phyloP scores from a whole-genome alignment of 2,329 filamentous ascomycete species.

The Pseudogymnoascus sp. region DNA sequence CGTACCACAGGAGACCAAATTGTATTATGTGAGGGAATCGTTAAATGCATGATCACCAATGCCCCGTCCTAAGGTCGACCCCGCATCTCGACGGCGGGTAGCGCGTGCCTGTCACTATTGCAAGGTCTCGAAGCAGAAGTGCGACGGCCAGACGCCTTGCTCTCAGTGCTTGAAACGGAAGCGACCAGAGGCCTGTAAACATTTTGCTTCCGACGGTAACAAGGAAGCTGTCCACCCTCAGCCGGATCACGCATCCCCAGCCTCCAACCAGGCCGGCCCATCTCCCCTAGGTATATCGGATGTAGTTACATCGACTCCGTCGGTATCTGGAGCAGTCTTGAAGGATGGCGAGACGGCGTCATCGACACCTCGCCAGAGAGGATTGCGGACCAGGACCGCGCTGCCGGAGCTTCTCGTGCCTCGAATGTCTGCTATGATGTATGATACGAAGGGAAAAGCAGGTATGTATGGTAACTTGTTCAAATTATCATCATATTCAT shows the following conservation, averaged over 20 bases:
- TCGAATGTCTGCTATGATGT: neutral
- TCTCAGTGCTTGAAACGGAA: slow-evolving; percentile 8
- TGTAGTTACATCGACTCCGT: neutral
- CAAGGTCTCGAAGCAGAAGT: slow-evolving; percentile 11
- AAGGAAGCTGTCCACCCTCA: neutral
- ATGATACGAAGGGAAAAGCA: slow-evolving; percentile 5
- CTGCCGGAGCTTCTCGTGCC: neutral
- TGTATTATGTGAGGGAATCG: neutral
- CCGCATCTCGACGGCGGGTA: slow-evolving; percentile 8
- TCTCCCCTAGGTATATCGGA: neutral
- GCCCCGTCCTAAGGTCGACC: slow-evolving; percentile 9
- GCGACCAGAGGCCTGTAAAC: neutral
- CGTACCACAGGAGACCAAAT: neutral
- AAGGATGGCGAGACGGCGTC: neutral
- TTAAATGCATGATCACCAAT: neutral
- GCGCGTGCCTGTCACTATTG: slow-evolving; percentile 9
- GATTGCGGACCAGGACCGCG: neutral
- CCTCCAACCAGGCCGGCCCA: neutral
- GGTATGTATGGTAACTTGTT: neutral
- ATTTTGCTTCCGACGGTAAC: neutral
- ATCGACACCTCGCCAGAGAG: neutral
- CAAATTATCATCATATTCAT: neutral
- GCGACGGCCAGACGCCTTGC: slow-evolving; percentile 10
- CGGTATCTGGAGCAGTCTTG: neutral
- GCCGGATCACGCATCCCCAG: neutral